These are phyloP conservation scores for cucumber (Cucumis sativus) DNA, from an alignment of 306 rosid genomes.

Conservation along the genomic window Cucumber_9930_V3 NC_026661.2:13440501-13441000, in stretches of 20 bases:
- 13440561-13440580: background rate
- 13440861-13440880: conserved; percentile 89
- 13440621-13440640: background rate
- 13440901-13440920: conserved; percentile 56
- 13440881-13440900: conserved; percentile 61
- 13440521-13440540: background rate
- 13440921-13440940: conserved; percentile 79
- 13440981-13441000: conserved; percentile 44
- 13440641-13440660: background rate
- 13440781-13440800: too few relatives aligned
- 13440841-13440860: background rate
- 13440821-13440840: background rate
- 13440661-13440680: background rate
- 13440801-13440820: too few relatives aligned
- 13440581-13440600: background rate
- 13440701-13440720: background rate
- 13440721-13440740: too few relatives aligned
- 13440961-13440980: conserved; percentile 50
- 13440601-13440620: too few relatives aligned
- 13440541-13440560: background rate
- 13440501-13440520: background rate
- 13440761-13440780: too few relatives aligned
- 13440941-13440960: conserved; percentile 85
- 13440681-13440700: background rate
- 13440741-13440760: too few relatives aligned